Conservation (phyloP, 2,329 filamentous ascomycete genomes). For the Tolypocladium capitatum region DNA sequence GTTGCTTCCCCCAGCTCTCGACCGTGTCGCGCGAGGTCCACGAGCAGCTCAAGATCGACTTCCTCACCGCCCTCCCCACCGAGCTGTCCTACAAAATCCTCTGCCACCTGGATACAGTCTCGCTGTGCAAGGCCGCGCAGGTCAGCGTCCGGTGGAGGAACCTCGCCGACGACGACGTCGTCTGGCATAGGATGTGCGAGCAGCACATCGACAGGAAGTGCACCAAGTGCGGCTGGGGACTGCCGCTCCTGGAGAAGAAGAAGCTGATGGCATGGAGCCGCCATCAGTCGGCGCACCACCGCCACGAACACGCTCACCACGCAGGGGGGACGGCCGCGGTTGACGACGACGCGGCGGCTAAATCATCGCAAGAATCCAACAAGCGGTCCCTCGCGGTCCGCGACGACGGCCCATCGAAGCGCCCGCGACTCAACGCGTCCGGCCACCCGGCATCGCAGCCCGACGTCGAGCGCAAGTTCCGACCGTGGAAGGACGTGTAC, state of each 20-base stretch:
- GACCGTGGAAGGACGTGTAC: constrained; percentile 94
- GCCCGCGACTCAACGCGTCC: constrained; percentile 14
- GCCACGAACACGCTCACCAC: constrained; percentile 1
- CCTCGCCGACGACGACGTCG: constrained; percentile 90
- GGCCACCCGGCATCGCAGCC: constrained; percentile 19
- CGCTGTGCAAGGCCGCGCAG: constrained; percentile 88
- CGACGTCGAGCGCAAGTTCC: constrained; percentile 34
- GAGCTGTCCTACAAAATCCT: constrained; percentile 92
- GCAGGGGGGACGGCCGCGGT: constrained; percentile 12
- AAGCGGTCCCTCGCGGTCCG: constrained; percentile 19
- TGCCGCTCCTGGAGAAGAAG: constrained; percentile 82
- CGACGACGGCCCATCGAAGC: constrained; percentile 20
- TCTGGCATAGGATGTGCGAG: constrained; percentile 96
- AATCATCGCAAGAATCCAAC: constrained; percentile 13
- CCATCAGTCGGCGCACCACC: constrained; percentile 39
- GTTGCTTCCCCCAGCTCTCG: constrained; percentile 93
- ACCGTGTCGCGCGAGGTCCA: constrained; percentile 82
- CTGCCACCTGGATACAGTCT: constrained; percentile 83
- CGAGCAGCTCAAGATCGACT: constrained; percentile 96
- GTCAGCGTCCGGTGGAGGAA: constrained; percentile 80
- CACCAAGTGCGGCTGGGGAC: constrained; percentile 88
- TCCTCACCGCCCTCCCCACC: constrained; percentile 72
- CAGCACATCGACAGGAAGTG: constrained; percentile 92
- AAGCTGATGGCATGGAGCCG: constrained; percentile 75
- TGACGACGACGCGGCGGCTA: constrained; percentile 7